Base-by-base conservation (phyloP, 108 stramenopile species). In the Nitzschia palea region DNA sequence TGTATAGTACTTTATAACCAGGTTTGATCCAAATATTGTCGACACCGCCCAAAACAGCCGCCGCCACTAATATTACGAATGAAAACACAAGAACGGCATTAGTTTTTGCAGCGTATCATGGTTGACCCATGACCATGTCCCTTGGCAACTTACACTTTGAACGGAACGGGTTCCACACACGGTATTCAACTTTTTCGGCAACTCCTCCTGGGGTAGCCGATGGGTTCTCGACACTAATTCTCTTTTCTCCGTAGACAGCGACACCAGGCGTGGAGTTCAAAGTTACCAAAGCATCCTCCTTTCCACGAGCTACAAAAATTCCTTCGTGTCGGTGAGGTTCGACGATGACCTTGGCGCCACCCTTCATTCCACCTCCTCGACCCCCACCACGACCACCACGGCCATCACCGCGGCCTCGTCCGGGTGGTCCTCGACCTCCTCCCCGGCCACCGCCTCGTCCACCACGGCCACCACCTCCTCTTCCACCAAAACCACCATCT, bases 121-220 rank as follows among this genome's bases (percentile, higher is more conserved):
- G n/a, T n/a, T n/a, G n/a, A n/a, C n/a, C n/a, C n/a, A n/a, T n/a
- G n/a, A n/a, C n/a, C n/a, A n/a, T n/a, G n/a, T n/a, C n/a, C n/a
- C n/a, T 42, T 5, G 4, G 1, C 37, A 30, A 88, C 90, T 85
- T 81, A 91, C 90, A 55, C 88, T 99, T 99, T 33, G 96, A 97
- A 63, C 99, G 89, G 90, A 99, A 99, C 32, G 99, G 99, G 83
- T 99, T 99, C 99, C 99, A 99, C 14, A 99, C 98, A 48, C 99
- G 93, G 77, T 99, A 99, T 78, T 99, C 99, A 25, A 98, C 83
- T 91, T 99, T 99, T 43, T 86, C 84, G 8, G 90, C 83, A 52
- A 80, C 83, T 27, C 96, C 97, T 33, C 93, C 92, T 25, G 86
- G 80, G 20, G 61, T 65, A 10, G 91, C 76, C 20, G 60, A 43